Conservation (phyloP, 352 stramenopile genomes). For the Phytophthora aleatoria region DNA sequence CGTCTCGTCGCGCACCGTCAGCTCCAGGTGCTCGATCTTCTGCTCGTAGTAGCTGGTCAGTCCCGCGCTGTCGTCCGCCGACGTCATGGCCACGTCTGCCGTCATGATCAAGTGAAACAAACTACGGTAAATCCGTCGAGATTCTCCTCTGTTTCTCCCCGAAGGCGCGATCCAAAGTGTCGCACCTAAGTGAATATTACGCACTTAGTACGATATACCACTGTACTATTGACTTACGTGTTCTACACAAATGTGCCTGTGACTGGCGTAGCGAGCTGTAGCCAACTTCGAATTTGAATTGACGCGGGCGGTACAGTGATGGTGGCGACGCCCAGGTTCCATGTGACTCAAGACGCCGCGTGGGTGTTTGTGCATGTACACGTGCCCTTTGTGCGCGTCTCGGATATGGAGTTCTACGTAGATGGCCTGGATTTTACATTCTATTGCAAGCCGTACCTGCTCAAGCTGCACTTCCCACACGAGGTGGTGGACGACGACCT, state of each 20-base stretch:
- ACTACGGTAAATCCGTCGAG: constrained; percentile 2
- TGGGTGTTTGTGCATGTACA: constrained; percentile 90
- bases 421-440: constrained; percentile 93
- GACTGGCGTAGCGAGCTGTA: constrained; percentile 18
- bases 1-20: constrained; percentile 94
- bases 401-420: constrained; percentile 92
- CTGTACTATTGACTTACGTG: neutral
- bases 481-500: constrained; percentile 90
- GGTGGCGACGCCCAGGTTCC: constrained; percentile 82
- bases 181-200: constrained; percentile 9
- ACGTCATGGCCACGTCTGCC: constrained; percentile 48
- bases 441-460: constrained; percentile 97
- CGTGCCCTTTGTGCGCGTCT: constrained; percentile 91
- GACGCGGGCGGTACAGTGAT: constrained; percentile 31
- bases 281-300: constrained; percentile 40
- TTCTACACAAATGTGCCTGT: neutral
- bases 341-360: constrained; percentile 79
- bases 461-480: constrained; percentile 95
- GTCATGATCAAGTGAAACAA: constrained; percentile 31
- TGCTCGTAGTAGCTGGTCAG: constrained; percentile 94
- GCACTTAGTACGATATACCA: constrained; percentile 3
- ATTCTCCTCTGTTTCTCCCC: constrained; percentile 14
- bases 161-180: constrained; percentile 32
- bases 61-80: constrained; percentile 44
- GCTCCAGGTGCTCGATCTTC: constrained; percentile 96